A percentile compares a stretch with the other conserved stretches of the same genome.
Conservation (phyloP, 495 filamentous ascomycete genomes). For the Xylaria cubensis region DNA sequence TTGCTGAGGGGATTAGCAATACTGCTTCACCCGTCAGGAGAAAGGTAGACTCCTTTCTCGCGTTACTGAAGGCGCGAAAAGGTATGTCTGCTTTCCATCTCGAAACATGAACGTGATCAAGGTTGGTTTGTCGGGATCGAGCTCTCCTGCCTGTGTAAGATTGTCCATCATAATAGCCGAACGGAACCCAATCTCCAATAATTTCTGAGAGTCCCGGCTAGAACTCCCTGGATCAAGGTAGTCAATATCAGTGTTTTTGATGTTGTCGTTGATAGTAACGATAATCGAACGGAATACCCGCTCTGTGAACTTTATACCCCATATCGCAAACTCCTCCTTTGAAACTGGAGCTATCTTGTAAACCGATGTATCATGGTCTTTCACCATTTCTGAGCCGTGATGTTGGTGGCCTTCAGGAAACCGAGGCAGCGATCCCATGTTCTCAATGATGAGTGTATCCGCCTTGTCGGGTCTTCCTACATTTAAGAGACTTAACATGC, state of each 20-base stretch:
- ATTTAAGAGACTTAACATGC: neutral
- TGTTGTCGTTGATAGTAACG: neutral
- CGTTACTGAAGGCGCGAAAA: too few species aligned
- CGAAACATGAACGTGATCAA: neutral
- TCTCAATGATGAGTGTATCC: neutral
- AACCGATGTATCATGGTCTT: neutral
- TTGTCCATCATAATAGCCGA: neutral
- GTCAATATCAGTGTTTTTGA: neutral
- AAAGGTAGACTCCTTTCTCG: too few species aligned
- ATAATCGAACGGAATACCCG: neutral
- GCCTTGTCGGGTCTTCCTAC: neutral
- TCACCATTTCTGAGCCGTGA: neutral
- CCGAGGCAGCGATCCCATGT: neutral
- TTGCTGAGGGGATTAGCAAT: neutral
- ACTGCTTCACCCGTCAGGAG: neutral
- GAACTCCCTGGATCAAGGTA: neutral
- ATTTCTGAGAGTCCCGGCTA: neutral
- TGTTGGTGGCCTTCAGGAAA: neutral
- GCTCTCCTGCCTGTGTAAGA: neutral
- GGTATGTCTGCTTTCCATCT: neutral
- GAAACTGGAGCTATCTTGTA: neutral
- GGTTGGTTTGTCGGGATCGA: neutral
- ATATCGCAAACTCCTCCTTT: neutral
- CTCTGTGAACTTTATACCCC: neutral
- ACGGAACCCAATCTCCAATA: neutral